Percentiles rank a stretch among this genome's conserved stretches.
phyloP scores from a whole-genome alignment of 2,329 filamentous ascomycete species.

The Aplosporella prunicola region DNA sequence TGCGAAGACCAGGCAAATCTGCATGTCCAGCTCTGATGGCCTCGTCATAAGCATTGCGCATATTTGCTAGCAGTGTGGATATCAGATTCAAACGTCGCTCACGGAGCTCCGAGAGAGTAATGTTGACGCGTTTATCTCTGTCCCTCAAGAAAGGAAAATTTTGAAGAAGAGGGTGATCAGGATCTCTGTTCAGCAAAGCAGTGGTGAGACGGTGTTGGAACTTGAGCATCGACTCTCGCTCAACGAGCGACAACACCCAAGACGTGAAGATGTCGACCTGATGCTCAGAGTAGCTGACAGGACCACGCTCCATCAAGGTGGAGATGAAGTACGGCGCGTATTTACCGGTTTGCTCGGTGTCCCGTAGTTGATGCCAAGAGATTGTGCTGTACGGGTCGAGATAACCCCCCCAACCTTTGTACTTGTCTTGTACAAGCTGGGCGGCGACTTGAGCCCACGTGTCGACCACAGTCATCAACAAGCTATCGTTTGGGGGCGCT shows the following conservation, averaged over 20 bases:
- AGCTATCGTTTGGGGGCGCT: constrained; percentile 41
- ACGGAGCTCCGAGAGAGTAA: constrained; percentile 44
- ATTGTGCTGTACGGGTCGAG: constrained; percentile 44
- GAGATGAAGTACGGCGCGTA: constrained; percentile 38
- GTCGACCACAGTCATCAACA: constrained; percentile 44
- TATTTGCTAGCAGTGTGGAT: constrained; percentile 46
- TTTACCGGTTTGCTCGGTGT: constrained; percentile 37
- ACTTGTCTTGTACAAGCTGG: constrained; percentile 35
- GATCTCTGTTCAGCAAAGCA: constrained; percentile 42
- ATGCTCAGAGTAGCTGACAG: constrained; percentile 35
- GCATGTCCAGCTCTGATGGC: constrained; percentile 7
- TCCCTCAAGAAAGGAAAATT: constrained; percentile 47
- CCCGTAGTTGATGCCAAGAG: constrained; percentile 39
- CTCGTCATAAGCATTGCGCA: constrained; percentile 20
- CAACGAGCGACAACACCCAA: constrained; percentile 48
- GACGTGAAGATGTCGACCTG: constrained; percentile 40
- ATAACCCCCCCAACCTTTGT: constrained; percentile 47
- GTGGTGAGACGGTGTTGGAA: constrained; percentile 50
- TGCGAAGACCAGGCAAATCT: constrained; percentile 25
- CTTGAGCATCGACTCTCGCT: constrained; percentile 51
- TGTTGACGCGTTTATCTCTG: constrained; percentile 30
- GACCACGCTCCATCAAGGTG: constrained; percentile 30
- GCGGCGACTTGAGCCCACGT: constrained; percentile 45
- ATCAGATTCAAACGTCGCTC: constrained; percentile 47
- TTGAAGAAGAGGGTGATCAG: constrained; percentile 38